Percentiles rank a stretch among this genome's conserved stretches.
These are phyloP conservation scores for Pseudoscleropodium purum DNA, from an alignment of 225 moss, liverwort and hornwort species.

Conservation along the genomic window DNA sequence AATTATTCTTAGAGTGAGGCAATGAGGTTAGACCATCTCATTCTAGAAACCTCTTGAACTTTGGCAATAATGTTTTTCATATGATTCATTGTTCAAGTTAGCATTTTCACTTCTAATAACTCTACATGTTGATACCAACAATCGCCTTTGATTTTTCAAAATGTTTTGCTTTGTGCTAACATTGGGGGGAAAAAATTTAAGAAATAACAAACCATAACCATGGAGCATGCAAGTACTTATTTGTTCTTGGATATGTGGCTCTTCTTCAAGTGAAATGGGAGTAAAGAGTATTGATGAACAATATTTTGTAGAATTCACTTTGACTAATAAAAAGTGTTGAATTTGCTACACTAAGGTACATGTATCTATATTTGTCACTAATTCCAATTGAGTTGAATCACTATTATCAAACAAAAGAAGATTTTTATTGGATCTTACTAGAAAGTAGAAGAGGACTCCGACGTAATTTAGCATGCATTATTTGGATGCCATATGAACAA, in stretches of 20 bases:
- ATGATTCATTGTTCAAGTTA: not conserved
- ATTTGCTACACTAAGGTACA: not conserved
- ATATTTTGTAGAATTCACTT: not conserved
- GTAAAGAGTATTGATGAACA: not conserved
- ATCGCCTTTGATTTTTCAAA: not conserved
- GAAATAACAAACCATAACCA: fast-evolving
- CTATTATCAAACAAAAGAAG: not conserved
- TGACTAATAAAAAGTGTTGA: not conserved
- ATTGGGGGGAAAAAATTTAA: not conserved
- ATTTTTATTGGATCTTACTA: not conserved
- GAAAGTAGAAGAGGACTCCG: not conserved
- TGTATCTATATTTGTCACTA: not conserved
- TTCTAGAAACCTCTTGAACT: fast-evolving
- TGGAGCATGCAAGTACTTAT: fast-evolving
- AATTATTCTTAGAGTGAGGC: not conserved
- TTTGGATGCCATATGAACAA: too few species aligned
- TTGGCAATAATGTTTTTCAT: too few species aligned
- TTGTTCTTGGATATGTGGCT: fast-evolving
- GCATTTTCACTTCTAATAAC: not conserved
- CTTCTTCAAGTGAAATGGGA: not conserved
- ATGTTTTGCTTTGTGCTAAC: fast-evolving
- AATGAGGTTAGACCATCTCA: not conserved
- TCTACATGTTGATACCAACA: not conserved
- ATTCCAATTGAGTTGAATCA: not conserved
- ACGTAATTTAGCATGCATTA: too few species aligned